Base-by-base conservation (phyloP, 108 stramenopile genomes). In the Halocafeteria seosinensis region DNA sequence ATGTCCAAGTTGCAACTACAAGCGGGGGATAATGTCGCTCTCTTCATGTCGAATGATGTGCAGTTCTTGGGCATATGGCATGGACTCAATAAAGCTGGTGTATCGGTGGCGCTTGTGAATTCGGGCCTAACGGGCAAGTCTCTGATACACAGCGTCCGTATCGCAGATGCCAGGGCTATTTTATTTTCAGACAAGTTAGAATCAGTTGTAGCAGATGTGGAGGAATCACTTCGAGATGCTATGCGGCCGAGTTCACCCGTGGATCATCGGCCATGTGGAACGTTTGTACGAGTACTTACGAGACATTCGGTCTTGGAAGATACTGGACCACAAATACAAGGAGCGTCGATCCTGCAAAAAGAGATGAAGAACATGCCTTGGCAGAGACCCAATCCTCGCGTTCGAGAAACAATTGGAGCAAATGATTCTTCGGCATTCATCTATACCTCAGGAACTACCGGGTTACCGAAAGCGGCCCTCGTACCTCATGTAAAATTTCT, bases 371-470 rank as follows among this genome's bases (percentile, higher is more conserved):
- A n/a, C n/a, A n/a, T n/a, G n/a, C n/a, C n/a, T n/a, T n/a, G n/a
- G n/a, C n/a, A n/a, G n/a, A n/a, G n/a, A n/a, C n/a, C n/a, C n/a
- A n/a, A n/a, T n/a, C 52, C 26, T 8, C 32, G 35, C 11, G 9
- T 60, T 13, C 57, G 64, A 29, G n/a, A 35, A 30, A 61, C n/a
- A 30, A 13, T 55, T 17, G 27, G 50, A 1, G 32, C 52, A 38
- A 17, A 25, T 23, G 71, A 72, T 26, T 36, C 32, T 32, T 51
- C 70, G 24, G 42, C 47, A 1, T 50, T 31, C 50, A 69, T 72
- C 21, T 76, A 63, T 32, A 72, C 75, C 27, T 63, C 61, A 3
- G 76, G 76, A 24, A 79, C 76, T 34, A 79, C 76, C 2, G 78
- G 78, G 31, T 63, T 79, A 1, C 76, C 73, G 21, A 79, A 78